phyloP scores from a whole-genome alignment of 768 basidiomycete species.

The Tephrocybe sp. region DNA sequence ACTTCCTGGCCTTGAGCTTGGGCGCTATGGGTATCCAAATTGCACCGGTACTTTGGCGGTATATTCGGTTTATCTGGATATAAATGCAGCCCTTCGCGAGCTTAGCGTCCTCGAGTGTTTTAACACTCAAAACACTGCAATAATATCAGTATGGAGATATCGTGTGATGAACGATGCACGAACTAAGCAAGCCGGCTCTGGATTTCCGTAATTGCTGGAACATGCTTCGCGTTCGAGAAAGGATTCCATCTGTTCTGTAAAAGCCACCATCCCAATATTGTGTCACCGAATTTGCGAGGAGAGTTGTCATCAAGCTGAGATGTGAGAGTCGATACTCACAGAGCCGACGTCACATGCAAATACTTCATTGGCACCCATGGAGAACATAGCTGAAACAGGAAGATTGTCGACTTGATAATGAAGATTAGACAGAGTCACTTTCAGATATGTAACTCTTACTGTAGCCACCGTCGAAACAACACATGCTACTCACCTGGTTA shows the following conservation, averaged over 20 bases:
- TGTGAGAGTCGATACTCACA: slow-evolving; percentile 43
- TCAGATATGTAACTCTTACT: slow-evolving; percentile 53
- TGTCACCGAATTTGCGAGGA: slow-evolving; percentile 91
- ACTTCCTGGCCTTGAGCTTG: slow-evolving; percentile 22
- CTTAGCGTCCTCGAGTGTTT: slow-evolving; percentile 95
- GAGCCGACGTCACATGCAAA: slow-evolving; percentile 94
- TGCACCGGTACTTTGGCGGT: slow-evolving; percentile 11
- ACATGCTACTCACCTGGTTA: too few species aligned
- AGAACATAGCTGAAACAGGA: slow-evolving; percentile 89
- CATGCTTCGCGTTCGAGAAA: slow-evolving; percentile 69
- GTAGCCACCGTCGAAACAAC: slow-evolving; percentile 89
- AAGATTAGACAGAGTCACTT: too few species aligned
- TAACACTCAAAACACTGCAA: slow-evolving; percentile 88
- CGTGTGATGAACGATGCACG: too few species aligned
- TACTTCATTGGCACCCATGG: slow-evolving; percentile 85
- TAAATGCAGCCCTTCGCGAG: slow-evolving; percentile 85
- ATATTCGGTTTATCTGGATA: slow-evolving; percentile 54
- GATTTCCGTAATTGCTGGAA: slow-evolving; percentile 91
- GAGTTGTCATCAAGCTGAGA: slow-evolving; percentile 84
- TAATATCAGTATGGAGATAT: too few species aligned
- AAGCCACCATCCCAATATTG: slow-evolving; percentile 95
- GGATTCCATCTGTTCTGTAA: slow-evolving; percentile 92
- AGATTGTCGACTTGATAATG: slow-evolving; percentile 89
- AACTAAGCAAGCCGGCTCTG: slow-evolving; percentile 95
- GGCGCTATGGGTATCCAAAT: slow-evolving; percentile 25